phyloP scores from a whole-genome alignment of 495 filamentous ascomycete genomes.

The Evansstolkia leycettana region DNA sequence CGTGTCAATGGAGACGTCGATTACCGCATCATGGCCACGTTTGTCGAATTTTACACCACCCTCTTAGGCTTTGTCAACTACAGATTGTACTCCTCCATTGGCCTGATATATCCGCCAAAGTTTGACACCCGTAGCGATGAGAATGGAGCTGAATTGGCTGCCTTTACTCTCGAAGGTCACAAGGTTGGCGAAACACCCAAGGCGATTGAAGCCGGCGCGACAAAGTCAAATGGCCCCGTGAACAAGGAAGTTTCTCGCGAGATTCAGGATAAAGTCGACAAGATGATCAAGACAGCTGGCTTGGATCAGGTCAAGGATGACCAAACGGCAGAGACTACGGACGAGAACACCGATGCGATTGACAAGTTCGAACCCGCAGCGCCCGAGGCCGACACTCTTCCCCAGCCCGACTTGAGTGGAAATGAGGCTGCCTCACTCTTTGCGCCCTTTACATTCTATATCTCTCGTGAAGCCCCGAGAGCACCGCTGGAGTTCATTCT shows the following conservation, averaged over 20 bases:
- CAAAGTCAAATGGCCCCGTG: constrained; percentile 23
- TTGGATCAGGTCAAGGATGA: constrained; percentile 31
- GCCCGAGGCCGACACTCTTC: constrained; percentile 69
- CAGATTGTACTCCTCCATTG: constrained; percentile 78
- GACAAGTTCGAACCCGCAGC: constrained; percentile 79
- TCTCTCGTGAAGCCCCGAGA: constrained; percentile 87
- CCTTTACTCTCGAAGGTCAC: constrained; percentile 75
- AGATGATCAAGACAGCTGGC: constrained; percentile 33
- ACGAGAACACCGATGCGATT: constrained; percentile 52
- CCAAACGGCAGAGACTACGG: constrained; percentile 26
- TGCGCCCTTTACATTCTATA: constrained; percentile 74
- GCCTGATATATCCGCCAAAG: constrained; percentile 87
- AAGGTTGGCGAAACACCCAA: constrained; percentile 40
- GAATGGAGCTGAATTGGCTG: constrained; percentile 78
- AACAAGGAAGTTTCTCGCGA: constrained; percentile 36
- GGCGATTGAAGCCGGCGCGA: constrained; percentile 40
- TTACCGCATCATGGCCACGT: constrained; percentile 97
- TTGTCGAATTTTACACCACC: constrained; percentile 97
- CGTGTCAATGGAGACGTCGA: constrained; percentile 84
- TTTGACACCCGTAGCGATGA: constrained; percentile 82
- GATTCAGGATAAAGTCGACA: constrained; percentile 43
- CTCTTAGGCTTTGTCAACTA: constrained; percentile 93
- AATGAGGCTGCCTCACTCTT: constrained; percentile 55
- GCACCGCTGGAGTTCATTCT: constrained; percentile 89
- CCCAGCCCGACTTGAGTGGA: constrained; percentile 59